Evolutionary conservation across 2,329 filamentous ascomycete genomes (phyloP).

Genomic region (Colletotrichum cuscutae): DNA sequence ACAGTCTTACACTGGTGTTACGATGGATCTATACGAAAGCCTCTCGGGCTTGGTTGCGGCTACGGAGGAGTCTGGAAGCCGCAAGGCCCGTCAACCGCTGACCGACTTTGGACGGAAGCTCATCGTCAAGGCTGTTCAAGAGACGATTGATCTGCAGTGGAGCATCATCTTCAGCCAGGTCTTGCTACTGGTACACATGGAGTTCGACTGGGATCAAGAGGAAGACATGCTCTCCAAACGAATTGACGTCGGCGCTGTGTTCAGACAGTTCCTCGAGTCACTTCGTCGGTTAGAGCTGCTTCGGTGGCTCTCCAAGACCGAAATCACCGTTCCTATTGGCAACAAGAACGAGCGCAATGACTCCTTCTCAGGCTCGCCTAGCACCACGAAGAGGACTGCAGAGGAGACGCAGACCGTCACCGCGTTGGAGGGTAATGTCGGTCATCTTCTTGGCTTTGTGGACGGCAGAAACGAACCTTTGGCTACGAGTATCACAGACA

Average conservation of each 20-base stretch:
- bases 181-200: conserved; percentile 85
- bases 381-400: conserved; percentile 50
- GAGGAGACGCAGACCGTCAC: conserved; percentile 64
- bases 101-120: conserved; percentile 82
- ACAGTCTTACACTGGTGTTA: conserved; percentile 69
- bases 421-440: conserved; percentile 68
- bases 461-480: conserved; percentile 62
- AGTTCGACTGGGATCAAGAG: conserved; percentile 80
- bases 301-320: conserved; percentile 72
- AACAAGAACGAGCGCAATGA: conserved; percentile 51
- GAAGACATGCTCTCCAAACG: conserved; percentile 71
- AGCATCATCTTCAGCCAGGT: conserved; percentile 84
- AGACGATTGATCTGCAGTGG: conserved; percentile 78
- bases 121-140: conserved; percentile 80
- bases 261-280: conserved; percentile 74
- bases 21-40: conserved; percentile 63
- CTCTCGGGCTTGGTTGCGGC: conserved; percentile 57
- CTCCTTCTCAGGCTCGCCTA: conserved; percentile 44
- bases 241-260: conserved; percentile 76
- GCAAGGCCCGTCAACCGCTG: conserved; percentile 62
- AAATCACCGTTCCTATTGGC: conserved; percentile 61
- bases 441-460: conserved; percentile 71
- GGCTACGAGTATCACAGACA: conserved; percentile 71
- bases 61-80: conserved; percentile 55
- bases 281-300: conserved; percentile 81